These are phyloP conservation scores for Lagerstroemia speciosa DNA, from an alignment of 345 rosid species.

Conservation along the genomic window DNA sequence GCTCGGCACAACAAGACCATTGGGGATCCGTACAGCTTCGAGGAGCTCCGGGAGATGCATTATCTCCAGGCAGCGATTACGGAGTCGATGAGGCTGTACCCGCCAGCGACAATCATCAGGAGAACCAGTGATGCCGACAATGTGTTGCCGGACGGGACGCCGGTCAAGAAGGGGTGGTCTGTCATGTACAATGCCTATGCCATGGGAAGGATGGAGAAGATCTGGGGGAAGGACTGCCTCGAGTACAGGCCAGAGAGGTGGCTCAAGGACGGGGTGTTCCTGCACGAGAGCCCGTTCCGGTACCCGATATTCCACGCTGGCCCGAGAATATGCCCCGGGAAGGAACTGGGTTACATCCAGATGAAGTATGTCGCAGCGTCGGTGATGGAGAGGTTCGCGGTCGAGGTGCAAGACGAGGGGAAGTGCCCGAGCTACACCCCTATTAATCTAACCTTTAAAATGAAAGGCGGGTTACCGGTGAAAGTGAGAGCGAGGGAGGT, in stretches of 20 bases:
- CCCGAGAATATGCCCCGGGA: constrained; percentile 38
- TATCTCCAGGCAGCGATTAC: constrained; percentile 36
- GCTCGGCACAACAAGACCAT: neutral
- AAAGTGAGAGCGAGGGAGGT: no score
- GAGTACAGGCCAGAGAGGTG: constrained; percentile 30
- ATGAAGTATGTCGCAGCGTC: constrained; percentile 28
- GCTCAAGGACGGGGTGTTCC: constrained; percentile 15
- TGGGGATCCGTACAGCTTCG: neutral
- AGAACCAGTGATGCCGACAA: no score
- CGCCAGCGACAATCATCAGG: no score
- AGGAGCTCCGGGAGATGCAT: constrained; percentile 33
- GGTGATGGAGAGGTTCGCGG: constrained; percentile 14
- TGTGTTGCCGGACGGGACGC: constrained; percentile 34
- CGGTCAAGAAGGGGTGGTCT: constrained; percentile 24
- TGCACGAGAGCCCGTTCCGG: constrained; percentile 24
- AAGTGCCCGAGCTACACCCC: constrained; percentile 6
- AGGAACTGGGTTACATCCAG: constrained; percentile 33
- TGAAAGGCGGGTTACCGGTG: constrained; percentile 23
- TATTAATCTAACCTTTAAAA: constrained; percentile 18
- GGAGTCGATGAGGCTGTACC: constrained; percentile 41
- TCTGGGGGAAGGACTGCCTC: constrained; percentile 35
- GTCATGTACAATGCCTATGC: constrained; percentile 30
- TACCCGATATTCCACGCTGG: constrained; percentile 34
- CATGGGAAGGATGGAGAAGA: constrained; percentile 31
- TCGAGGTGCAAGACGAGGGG: constrained; percentile 9